Evolutionary conservation across 208 protist genomes (phyloP).

Genomic region (Acanthamoeba royreba): DNA sequence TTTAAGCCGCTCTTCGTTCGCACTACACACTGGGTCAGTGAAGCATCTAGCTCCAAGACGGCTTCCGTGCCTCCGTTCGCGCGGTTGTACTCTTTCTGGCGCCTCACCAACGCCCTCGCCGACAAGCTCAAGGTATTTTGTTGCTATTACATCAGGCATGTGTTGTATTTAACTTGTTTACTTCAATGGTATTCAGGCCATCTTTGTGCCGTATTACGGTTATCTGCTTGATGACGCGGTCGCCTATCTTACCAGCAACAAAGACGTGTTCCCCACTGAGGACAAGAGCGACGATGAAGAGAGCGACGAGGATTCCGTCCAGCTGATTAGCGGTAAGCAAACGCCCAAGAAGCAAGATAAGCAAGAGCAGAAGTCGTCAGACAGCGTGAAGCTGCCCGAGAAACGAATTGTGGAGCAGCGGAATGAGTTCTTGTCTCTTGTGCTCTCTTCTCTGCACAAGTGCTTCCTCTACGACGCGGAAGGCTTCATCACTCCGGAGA

Average conservation of each 20-base stretch:
- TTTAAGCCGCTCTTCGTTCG: slow-evolving; percentile 71
- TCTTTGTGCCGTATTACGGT: slow-evolving; percentile 68
- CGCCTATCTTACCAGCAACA: neutral
- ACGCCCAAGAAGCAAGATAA: neutral
- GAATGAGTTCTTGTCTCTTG: slow-evolving; percentile 9
- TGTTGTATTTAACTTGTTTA: neutral
- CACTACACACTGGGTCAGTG: slow-evolving; percentile 50
- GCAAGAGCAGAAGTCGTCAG: neutral
- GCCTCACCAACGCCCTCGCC: slow-evolving; percentile 53
- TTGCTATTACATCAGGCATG: neutral
- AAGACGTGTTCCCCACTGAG: neutral
- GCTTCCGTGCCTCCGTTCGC: neutral
- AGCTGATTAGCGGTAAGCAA: neutral
- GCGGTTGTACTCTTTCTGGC: slow-evolving; percentile 52
- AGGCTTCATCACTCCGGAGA: slow-evolving; percentile 25
- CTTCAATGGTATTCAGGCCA: neutral
- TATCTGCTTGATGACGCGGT: slow-evolving; percentile 21
- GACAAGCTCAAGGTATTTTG: slow-evolving; percentile 29
- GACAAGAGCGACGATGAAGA: neutral
- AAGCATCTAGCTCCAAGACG: neutral
- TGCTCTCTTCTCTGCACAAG: slow-evolving; percentile 58
- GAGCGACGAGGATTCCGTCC: neutral
- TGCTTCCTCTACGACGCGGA: slow-evolving; percentile 60
- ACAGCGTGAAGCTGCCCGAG: neutral
- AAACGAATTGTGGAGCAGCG: neutral